Percentiles rank a stretch among this genome's conserved stretches.
These are phyloP conservation scores for Cocos nucifera DNA, from an alignment of 176 grass and related monocot genomes.

Conservation along the genomic window DNA sequence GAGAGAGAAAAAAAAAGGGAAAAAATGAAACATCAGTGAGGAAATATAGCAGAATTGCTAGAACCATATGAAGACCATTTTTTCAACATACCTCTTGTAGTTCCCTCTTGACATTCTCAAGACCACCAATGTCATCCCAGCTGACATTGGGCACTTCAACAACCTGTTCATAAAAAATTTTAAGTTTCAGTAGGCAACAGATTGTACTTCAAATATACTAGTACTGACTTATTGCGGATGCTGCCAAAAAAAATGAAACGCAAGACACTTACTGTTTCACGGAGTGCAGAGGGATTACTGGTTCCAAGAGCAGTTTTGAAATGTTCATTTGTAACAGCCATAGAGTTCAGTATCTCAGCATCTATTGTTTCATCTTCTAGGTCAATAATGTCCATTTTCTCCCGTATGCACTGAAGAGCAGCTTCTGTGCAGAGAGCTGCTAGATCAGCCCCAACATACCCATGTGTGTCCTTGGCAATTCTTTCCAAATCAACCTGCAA, in stretches of 20 bases:
- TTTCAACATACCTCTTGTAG: constrained; percentile 40
- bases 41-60: too few species aligned
- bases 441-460: constrained; percentile 48
- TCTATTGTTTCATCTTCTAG: constrained; percentile 54
- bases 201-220: too few species aligned
- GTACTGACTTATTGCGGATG: background rate
- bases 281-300: constrained; percentile 55
- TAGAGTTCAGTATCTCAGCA: constrained; percentile 41
- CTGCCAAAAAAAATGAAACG: background rate
- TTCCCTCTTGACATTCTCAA: constrained; percentile 54
- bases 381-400: constrained; percentile 75
- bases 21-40: background rate
- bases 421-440: constrained; percentile 57
- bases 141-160: constrained; percentile 60
- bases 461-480: constrained; percentile 43
- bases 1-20: background rate
- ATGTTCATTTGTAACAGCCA: constrained; percentile 54
- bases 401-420: constrained; percentile 48
- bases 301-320: constrained; percentile 39
- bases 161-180: constrained; percentile 19
- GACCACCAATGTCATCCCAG: constrained; percentile 54
- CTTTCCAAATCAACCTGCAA: constrained; percentile 41
- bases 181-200: too few species aligned
- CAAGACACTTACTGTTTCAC: constrained; percentile 34
- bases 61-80: too few species aligned